A percentile compares a stretch with the other conserved stretches of the same genome.
phyloP scores from a whole-genome alignment of 352 stramenopile genomes.

The Globisporangium acanthophoron region DNA sequence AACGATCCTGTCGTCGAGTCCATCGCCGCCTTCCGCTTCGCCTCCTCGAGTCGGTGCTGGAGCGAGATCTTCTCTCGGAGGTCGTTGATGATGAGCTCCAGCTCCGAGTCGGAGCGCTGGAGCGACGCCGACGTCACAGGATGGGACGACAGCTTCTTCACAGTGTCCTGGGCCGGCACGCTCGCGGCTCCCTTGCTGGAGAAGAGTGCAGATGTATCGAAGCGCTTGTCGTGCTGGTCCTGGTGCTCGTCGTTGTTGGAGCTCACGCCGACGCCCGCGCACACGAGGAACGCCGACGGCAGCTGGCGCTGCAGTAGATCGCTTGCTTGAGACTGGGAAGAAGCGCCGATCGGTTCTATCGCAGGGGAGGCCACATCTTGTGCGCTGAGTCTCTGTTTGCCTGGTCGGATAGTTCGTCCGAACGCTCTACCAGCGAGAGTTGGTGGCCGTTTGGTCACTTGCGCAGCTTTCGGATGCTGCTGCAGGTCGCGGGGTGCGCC shows the following conservation, averaged over 20 bases:
- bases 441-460: neutral
- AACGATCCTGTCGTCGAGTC: neutral
- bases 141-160: neutral
- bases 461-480: neutral
- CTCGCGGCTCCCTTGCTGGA: neutral
- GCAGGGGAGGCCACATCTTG: neutral
- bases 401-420: constrained; percentile 3
- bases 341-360: too few species aligned
- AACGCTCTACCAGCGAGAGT: constrained; percentile 4
- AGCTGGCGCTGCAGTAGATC: neutral
- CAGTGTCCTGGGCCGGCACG: neutral
- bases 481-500: neutral
- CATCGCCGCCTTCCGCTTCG: constrained; percentile 1
- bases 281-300: constrained; percentile 10
- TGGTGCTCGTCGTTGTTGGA: constrained; percentile 11
- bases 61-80: constrained; percentile 47
- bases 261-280: constrained; percentile 5
- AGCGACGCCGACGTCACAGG: constrained; percentile 2
- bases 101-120: constrained; percentile 44
- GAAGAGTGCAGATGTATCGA: neutral
- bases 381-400: neutral
- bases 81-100: constrained; percentile 65
- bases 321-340: too few species aligned
- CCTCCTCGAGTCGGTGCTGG: constrained; percentile 22
- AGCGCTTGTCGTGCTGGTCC: neutral